Evolutionary conservation across 768 basidiomycete species (phyloP).

Genomic region (Paxillus involutus): DNA sequence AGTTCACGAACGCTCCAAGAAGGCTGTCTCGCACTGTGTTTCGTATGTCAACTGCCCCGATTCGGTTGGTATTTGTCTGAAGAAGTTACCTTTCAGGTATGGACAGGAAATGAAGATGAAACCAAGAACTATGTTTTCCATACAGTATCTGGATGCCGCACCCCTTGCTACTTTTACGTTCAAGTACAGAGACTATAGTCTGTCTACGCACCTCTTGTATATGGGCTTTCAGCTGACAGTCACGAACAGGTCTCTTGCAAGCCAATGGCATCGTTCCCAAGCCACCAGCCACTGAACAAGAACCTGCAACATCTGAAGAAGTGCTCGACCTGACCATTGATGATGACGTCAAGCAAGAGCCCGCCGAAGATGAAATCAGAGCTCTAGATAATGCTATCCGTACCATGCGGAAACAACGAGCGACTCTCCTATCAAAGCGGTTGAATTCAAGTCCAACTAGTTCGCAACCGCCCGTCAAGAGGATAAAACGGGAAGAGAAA

Average conservation of each 20-base stretch:
- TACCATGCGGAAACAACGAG: background rate
- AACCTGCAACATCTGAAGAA: background rate
- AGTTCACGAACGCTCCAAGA: slow-evolving; percentile 31
- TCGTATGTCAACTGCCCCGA: slow-evolving; percentile 14
- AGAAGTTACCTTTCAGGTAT: slow-evolving; percentile 14
- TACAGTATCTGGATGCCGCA: slow-evolving; percentile 11
- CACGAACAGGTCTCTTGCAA: slow-evolving; percentile 23
- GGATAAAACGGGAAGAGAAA: slow-evolving; percentile 23
- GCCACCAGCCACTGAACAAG: slow-evolving; percentile 3
- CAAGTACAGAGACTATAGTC: slow-evolving; percentile 30
- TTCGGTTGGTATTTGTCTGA: background rate
- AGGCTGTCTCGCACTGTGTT: slow-evolving; percentile 29
- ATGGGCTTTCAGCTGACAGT: background rate
- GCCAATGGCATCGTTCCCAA: slow-evolving; percentile 27
- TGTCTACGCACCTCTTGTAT: slow-evolving; percentile 1
- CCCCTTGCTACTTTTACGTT: slow-evolving; percentile 29
- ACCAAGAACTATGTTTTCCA: background rate
- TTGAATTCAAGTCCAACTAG: background rate
- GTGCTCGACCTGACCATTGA: slow-evolving; percentile 23
- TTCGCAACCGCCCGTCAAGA: slow-evolving; percentile 20
- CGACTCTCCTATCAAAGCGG: slow-evolving; percentile 2
- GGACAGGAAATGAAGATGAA: slow-evolving; percentile 15
- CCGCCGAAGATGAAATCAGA: slow-evolving; percentile 5
- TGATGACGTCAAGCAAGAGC: slow-evolving; percentile 10
- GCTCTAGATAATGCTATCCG: background rate